Percentiles rank a stretch among this genome's conserved stretches.
These are phyloP conservation scores for Hanseniaspora uvarum DNA, from an alignment of 1,139 yeast genomes.

Conservation along the genomic window DNA sequence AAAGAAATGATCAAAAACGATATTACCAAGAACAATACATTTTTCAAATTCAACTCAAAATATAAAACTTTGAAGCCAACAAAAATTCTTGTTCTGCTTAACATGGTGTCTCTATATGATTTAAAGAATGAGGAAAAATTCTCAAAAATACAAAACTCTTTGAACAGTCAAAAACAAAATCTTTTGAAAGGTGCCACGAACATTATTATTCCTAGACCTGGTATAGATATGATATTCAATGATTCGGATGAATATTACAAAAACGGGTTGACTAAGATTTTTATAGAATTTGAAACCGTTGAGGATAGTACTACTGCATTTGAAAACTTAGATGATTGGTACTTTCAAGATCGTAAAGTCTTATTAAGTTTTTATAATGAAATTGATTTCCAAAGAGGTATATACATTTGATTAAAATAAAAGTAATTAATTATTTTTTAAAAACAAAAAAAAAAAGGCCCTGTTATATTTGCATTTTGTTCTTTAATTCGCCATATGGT, in stretches of 20 bases:
- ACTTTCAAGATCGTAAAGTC: slow-evolving; percentile 16
- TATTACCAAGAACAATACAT: background rate
- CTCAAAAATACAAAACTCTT: slow-evolving; percentile 7
- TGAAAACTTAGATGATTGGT: slow-evolving; percentile 14
- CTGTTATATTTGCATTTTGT: no score
- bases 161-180: slow-evolving; percentile 1
- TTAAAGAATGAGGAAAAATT: slow-evolving; percentile 15
- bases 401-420: slow-evolving; percentile 11
- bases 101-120: slow-evolving; percentile 16
- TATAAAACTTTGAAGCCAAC: slow-evolving; percentile 5
- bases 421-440: background rate
- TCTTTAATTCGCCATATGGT: background rate
- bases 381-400: slow-evolving; percentile 13
- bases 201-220: slow-evolving; percentile 18
- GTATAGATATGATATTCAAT: slow-evolving; percentile 17
- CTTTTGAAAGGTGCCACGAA: slow-evolving; percentile 5
- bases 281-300: slow-evolving; percentile 7
- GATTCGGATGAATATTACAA: slow-evolving; percentile 13
- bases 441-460: no score
- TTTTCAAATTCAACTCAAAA: slow-evolving; percentile 10
- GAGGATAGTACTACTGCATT: slow-evolving; percentile 10
- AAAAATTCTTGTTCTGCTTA: slow-evolving; percentile 6
- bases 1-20: background rate
- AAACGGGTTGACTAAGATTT: slow-evolving; percentile 17
- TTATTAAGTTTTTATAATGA: slow-evolving; percentile 14